phyloP scores from a whole-genome alignment of 352 stramenopile genomes.

The Lagenidium sp. region DNA sequence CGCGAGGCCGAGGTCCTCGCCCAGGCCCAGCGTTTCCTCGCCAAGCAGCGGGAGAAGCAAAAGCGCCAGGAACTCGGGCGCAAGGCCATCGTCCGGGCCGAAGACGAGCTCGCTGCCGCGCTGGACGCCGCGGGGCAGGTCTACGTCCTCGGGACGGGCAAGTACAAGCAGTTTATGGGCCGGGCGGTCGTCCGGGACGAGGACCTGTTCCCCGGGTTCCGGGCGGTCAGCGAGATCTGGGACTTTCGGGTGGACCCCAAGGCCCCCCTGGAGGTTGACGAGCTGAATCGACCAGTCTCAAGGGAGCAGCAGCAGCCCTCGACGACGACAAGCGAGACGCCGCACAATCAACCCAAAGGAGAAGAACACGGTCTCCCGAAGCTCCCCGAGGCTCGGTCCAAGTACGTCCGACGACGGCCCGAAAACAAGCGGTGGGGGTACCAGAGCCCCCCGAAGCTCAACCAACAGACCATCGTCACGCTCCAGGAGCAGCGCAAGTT shows the following conservation, averaged over 20 bases:
- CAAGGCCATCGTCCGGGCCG: slow-evolving; percentile 52
- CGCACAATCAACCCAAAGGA: slow-evolving; percentile 4
- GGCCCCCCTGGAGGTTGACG: neutral
- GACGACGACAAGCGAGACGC: neutral
- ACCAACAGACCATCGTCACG: slow-evolving; percentile 20
- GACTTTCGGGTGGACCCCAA: slow-evolving; percentile 27
- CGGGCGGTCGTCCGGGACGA: slow-evolving; percentile 37
- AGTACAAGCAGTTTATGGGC: slow-evolving; percentile 75
- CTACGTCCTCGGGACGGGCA: slow-evolving; percentile 87
- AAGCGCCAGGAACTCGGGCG: slow-evolving; percentile 24
- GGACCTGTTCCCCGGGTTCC: slow-evolving; percentile 50
- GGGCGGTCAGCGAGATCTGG: slow-evolving; percentile 57
- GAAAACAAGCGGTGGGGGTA: slow-evolving; percentile 70
- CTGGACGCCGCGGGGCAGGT: slow-evolving; percentile 90
- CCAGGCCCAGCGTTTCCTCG: slow-evolving; percentile 64
- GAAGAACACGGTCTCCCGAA: slow-evolving; percentile 1
- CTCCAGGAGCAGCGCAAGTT: slow-evolving; percentile 14
- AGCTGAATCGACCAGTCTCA: too few species aligned
- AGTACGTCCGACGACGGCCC: slow-evolving; percentile 44
- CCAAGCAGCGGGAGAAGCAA: slow-evolving; percentile 72
- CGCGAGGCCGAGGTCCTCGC: slow-evolving; percentile 68
- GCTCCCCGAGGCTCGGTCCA: slow-evolving; percentile 3
- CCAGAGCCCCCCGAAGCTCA: slow-evolving; percentile 49
- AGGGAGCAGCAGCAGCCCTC: neutral
- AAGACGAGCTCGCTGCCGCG: slow-evolving; percentile 77